phyloP scores from a whole-genome alignment of 2,329 filamentous ascomycete species.

The Ophiosphaerella herpotricha region DNA sequence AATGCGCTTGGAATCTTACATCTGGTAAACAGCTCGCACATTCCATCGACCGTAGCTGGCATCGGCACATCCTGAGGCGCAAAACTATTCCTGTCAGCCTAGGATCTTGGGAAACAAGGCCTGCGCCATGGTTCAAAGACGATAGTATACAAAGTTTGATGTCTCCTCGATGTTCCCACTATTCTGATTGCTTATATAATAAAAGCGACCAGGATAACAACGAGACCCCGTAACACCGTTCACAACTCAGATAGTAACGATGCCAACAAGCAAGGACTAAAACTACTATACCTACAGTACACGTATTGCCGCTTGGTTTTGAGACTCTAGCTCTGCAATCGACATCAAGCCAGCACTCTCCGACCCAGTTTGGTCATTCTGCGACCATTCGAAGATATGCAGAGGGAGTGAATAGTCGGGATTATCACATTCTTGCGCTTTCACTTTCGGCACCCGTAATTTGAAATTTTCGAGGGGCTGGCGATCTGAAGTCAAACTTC shows the following conservation, averaged over 20 bases:
- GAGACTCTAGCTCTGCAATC: conserved; percentile 8
- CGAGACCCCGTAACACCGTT: too few species aligned
- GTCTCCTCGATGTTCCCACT: too few species aligned
- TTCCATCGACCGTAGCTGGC: conserved; percentile 7
- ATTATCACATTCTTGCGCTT: not conserved
- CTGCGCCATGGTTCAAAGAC: too few species aligned
- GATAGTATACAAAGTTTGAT: too few species aligned
- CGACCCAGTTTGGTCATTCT: conserved; percentile 7
- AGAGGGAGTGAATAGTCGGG: conserved; percentile 10
- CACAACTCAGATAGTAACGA: too few species aligned
- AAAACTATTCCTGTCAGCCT: conserved; percentile 22
- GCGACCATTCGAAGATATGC: conserved; percentile 30
- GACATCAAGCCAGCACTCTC: conserved; percentile 8
- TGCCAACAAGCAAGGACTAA: not conserved
- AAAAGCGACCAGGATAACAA: too few species aligned
- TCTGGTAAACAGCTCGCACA: conserved; percentile 23
- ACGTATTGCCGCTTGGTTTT: conserved; percentile 14
- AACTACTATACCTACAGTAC: conserved; percentile 18
- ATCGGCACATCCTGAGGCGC: conserved; percentile 25
- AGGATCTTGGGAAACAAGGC: not conserved
- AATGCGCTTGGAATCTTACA: conserved; percentile 31
- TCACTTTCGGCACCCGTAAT: not conserved
- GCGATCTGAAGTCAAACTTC: conserved; percentile 17
- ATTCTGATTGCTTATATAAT: too few species aligned
- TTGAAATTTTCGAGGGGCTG: conserved; percentile 17